Evolutionary conservation across 2,329 filamentous ascomycete genomes (phyloP).

Genomic region (Stromatinia cepivora): DNA sequence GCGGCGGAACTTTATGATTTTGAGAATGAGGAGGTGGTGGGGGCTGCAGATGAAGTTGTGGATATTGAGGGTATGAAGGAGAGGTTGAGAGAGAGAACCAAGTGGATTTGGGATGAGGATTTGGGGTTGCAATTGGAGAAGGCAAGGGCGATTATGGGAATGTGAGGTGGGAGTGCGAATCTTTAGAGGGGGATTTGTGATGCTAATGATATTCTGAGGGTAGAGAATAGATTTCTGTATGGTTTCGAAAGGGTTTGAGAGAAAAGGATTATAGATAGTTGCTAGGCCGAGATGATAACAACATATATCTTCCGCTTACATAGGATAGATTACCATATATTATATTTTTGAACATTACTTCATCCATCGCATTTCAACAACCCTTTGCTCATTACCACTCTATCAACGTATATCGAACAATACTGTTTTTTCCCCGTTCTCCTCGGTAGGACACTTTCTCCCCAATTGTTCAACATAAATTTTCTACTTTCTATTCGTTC

Average conservation of each 20-base stretch:
- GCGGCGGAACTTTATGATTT: constrained; percentile 47
- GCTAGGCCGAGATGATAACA: not conserved
- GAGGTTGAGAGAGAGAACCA: constrained; percentile 41
- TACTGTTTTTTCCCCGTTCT: no score
- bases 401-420: no score
- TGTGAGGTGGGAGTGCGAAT: not conserved
- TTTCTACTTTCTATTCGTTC: no score
- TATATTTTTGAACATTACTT: no score
- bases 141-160: constrained; percentile 42
- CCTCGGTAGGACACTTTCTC: no score
- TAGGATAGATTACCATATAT: no score
- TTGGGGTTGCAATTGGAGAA: constrained; percentile 42
- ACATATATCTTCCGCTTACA: not conserved
- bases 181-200: not conserved
- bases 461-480: no score
- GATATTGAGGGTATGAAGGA: constrained; percentile 44
- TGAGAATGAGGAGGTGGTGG: constrained; percentile 42
- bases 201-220: not conserved
- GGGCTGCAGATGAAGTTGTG: constrained; percentile 42
- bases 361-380: not conserved
- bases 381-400: not conserved
- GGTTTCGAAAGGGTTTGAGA: not conserved
- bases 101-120: constrained; percentile 44
- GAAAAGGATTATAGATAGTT: not conserved
- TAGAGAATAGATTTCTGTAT: not conserved